Conservation (phyloP, 2,329 filamentous ascomycete species). For the Calonectria pauciramosa region DNA sequence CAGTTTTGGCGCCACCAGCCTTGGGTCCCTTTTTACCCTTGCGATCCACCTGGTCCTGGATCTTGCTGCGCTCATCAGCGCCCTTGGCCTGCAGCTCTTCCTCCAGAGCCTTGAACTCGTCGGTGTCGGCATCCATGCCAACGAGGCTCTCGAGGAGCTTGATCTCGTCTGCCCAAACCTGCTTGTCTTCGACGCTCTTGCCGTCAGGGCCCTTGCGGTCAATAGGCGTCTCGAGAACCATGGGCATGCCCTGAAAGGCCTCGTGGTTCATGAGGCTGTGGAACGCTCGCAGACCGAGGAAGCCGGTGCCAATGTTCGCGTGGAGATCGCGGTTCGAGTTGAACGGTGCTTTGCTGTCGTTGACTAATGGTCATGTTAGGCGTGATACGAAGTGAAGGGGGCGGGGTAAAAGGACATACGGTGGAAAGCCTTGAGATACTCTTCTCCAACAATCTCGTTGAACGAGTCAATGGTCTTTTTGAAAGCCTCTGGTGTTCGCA, state of each 20-base stretch:
- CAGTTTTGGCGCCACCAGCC: slow-evolving; percentile 52
- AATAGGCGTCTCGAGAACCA: slow-evolving; percentile 97
- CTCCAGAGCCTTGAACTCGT: slow-evolving; percentile 79
- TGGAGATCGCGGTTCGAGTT: slow-evolving; percentile 88
- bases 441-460: slow-evolving; percentile 80
- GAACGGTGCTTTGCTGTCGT: slow-evolving; percentile 94
- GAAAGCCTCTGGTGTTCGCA: slow-evolving; percentile 82
- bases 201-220: slow-evolving; percentile 77
- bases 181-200: slow-evolving; percentile 80
- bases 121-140: slow-evolving; percentile 82
- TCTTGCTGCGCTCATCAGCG: slow-evolving; percentile 77
- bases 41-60: slow-evolving; percentile 84
- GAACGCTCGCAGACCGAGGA: slow-evolving; percentile 90
- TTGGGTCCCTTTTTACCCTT: slow-evolving; percentile 70
- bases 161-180: slow-evolving; percentile 93
- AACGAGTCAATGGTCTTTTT: slow-evolving; percentile 81
- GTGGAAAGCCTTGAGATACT: slow-evolving; percentile 89
- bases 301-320: slow-evolving; percentile 96
- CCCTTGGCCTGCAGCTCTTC: slow-evolving; percentile 76
- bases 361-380: slow-evolving; percentile 64
- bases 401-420: slow-evolving; percentile 45
- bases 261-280: slow-evolving; percentile 90
- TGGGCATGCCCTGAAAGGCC: slow-evolving; percentile 82
- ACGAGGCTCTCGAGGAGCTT: slow-evolving; percentile 92
- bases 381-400: not conserved